phyloP scores from a whole-genome alignment of 495 filamentous ascomycete species.

The Penicillium parvum region DNA sequence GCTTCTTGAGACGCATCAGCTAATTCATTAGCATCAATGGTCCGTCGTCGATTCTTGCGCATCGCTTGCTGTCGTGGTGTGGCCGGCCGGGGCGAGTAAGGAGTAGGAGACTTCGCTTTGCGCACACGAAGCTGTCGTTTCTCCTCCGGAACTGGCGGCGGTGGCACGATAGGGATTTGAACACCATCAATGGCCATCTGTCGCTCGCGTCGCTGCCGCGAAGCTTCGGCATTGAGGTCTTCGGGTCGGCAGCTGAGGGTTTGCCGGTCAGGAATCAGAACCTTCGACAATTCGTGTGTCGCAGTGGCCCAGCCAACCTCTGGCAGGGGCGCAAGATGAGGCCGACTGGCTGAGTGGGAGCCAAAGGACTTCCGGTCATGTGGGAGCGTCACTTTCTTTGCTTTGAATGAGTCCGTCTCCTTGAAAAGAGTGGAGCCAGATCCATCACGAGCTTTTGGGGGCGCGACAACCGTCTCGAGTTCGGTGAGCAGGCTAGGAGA shows the following conservation, averaged over 20 bases:
- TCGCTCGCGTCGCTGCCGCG: conserved; percentile 56
- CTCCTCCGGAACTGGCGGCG: conserved; percentile 39
- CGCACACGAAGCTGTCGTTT: conserved; percentile 71
- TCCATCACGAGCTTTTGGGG: conserved; percentile 36
- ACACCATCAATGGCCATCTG: conserved; percentile 41
- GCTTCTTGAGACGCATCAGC: conserved; percentile 37
- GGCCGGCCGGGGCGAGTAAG: conserved; percentile 33
- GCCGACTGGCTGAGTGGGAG: conserved; percentile 25
- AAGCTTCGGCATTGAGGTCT: conserved; percentile 67
- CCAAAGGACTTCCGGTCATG: conserved; percentile 48
- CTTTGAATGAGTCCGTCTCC: conserved; percentile 72
- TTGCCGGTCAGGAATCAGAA: conserved; percentile 73
- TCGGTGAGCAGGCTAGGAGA: conserved; percentile 58
- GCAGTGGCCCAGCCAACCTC: conserved; percentile 82
- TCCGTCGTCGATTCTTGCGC: conserved; percentile 57
- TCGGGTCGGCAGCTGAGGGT: conserved; percentile 69
- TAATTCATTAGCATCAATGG: conserved; percentile 53
- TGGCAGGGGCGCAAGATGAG: conserved; percentile 61
- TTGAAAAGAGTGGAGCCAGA: conserved; percentile 63
- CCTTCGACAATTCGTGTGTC: conserved; percentile 71
- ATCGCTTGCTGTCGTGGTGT: conserved; percentile 46
- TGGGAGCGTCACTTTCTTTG: conserved; percentile 61
- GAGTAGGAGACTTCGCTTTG: conserved; percentile 53
- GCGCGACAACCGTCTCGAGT: conserved; percentile 54
- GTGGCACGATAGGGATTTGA: conserved; percentile 15